A percentile compares a stretch with the other conserved stretches of the same genome.
Evolutionary conservation across 306 rosid species (phyloP).

Genomic region (Canavalia gladiata): DNA sequence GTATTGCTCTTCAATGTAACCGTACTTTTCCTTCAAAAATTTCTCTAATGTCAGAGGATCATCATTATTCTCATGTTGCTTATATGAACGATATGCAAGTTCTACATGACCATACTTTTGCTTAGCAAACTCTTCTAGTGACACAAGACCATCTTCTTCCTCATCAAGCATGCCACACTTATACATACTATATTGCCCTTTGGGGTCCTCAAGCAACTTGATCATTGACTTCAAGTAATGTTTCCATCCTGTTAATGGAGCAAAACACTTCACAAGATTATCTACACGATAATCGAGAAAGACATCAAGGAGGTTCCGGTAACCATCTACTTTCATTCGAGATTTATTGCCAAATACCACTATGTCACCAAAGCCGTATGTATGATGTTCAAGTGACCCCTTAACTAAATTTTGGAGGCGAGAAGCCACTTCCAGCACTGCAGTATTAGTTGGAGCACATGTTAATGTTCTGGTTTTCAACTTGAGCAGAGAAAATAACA

Average conservation of each 20-base stretch:
- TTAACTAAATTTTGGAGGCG: constrained; percentile 40
- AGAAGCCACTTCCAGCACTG: constrained; percentile 58
- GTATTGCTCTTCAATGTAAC: constrained; percentile 22
- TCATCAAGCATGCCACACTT: neutral
- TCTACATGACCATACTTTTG: neutral
- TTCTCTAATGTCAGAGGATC: constrained; percentile 45
- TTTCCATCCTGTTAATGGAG: constrained; percentile 51
- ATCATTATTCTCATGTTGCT: neutral
- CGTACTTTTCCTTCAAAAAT: neutral
- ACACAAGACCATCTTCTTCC: neutral
- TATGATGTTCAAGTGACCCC: constrained; percentile 26
- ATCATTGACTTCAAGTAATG: constrained; percentile 48
- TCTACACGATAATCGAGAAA: constrained; percentile 49
- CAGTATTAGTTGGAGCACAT: constrained; percentile 71
- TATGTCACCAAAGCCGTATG: constrained; percentile 58
- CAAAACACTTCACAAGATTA: constrained; percentile 45
- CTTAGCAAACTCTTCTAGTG: constrained; percentile 39
- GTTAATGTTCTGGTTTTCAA: constrained; percentile 58
- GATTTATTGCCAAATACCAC: constrained; percentile 57
- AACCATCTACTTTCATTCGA: constrained; percentile 51
- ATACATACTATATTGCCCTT: constrained; percentile 45
- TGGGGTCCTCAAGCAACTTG: constrained; percentile 50
- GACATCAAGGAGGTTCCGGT: constrained; percentile 31
- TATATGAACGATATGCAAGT: neutral
- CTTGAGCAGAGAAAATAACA: constrained; percentile 48